Evolutionary conservation across 495 filamentous ascomycete species (phyloP).

Genomic region (Penicillium crystallinum): DNA sequence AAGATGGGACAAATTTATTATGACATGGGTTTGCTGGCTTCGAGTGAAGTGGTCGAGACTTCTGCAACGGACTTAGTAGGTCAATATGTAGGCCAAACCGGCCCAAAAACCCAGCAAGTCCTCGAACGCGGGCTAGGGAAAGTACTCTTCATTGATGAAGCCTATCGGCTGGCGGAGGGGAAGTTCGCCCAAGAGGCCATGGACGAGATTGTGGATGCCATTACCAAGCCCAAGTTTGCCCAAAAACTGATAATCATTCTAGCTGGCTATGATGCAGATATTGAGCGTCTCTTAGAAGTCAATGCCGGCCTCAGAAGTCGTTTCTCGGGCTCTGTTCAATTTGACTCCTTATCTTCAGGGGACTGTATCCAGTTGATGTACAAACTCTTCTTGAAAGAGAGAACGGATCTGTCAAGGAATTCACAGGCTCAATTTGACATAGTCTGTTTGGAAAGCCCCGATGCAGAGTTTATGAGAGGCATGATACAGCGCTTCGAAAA

Average conservation of each 20-base stretch:
- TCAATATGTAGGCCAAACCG: conserved; percentile 48
- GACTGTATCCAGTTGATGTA: conserved; percentile 41
- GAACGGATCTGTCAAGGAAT: conserved; percentile 13
- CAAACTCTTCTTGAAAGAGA: conserved; percentile 16
- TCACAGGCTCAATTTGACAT: no score
- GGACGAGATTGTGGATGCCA: conserved; percentile 65
- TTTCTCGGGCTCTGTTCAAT: conserved; percentile 47
- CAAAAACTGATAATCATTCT: conserved; percentile 68
- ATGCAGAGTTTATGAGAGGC: no score
- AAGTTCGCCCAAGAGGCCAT: conserved; percentile 65
- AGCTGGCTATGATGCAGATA: conserved; percentile 64
- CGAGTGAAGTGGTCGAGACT: conserved; percentile 50
- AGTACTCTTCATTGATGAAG: conserved; percentile 60
- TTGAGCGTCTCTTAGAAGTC: conserved; percentile 59
- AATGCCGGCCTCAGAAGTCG: conserved; percentile 50
- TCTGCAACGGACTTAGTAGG: conserved; percentile 61
- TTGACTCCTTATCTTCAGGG: conserved; percentile 31
- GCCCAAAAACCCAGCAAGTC: conserved; percentile 36
- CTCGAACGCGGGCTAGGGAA: conserved; percentile 49
- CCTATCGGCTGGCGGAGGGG: conserved; percentile 51
- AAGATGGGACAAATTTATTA: conserved; percentile 72
- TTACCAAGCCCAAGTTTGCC: conserved; percentile 58
- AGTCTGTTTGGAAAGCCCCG: neutral
- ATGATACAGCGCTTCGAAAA: conserved; percentile 35
- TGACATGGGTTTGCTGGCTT: conserved; percentile 59